Evolutionary conservation across 495 filamentous ascomycete genomes (phyloP).

Genomic region (Lasiosphaeria hispida): DNA sequence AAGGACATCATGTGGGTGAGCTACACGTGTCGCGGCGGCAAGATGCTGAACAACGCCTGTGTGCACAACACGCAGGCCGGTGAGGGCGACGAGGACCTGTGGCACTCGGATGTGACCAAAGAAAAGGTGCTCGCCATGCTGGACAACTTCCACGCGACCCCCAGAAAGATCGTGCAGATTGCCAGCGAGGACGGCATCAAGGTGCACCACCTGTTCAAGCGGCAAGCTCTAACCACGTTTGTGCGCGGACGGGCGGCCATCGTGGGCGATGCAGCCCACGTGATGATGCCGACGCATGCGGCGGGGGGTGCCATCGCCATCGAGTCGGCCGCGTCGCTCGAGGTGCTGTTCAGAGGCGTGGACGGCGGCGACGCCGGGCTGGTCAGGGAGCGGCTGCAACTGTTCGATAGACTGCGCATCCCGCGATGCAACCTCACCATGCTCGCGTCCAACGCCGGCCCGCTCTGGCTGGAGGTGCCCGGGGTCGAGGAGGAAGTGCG

Average conservation of each 20-base stretch:
- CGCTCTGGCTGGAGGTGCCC: constrained; percentile 21
- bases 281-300: constrained; percentile 33
- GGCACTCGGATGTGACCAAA: constrained; percentile 20
- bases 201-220: constrained; percentile 28
- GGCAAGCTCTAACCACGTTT: constrained; percentile 22
- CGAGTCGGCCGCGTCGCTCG: constrained; percentile 27
- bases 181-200: constrained; percentile 32
- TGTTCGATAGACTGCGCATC: constrained; percentile 30
- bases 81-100: constrained; percentile 16
- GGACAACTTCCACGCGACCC: constrained; percentile 23
- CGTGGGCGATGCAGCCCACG: constrained; percentile 32
- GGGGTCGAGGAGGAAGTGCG: constrained; percentile 30
- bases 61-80: constrained; percentile 25
- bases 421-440: constrained; percentile 34
- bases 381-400: constrained; percentile 13
- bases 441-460: constrained; percentile 30
- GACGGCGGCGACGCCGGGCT: constrained; percentile 1
- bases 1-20: constrained; percentile 37
- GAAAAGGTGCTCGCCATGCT: constrained; percentile 22
- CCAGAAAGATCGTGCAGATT: constrained; percentile 22
- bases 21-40: constrained; percentile 45
- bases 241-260: constrained; percentile 25
- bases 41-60: constrained; percentile 30
- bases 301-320: constrained; percentile 28
- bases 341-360: constrained; percentile 25